Evolutionary conservation across 345 rosid species (phyloP).

Genomic region (Theobroma cacao): DNA sequence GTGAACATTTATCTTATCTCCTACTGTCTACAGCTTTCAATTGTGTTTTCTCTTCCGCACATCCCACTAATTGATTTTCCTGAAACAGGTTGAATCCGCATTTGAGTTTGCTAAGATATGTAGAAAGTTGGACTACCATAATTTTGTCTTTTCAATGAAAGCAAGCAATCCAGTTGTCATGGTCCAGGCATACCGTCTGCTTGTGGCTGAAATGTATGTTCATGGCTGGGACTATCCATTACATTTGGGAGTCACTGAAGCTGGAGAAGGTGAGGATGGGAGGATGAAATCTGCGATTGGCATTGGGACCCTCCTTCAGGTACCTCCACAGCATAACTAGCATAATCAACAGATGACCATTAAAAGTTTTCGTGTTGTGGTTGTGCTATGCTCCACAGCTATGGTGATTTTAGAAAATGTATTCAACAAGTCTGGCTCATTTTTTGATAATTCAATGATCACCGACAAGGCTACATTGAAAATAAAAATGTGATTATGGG

Average conservation of each 20-base stretch:
- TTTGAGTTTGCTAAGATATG: constrained; percentile 98
- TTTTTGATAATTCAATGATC: neutral
- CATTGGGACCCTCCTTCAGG: constrained; percentile 97
- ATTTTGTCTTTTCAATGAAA: constrained; percentile 98
- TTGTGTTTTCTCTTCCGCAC: constrained; percentile 15
- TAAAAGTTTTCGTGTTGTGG: neutral
- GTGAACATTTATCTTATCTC: constrained; percentile 35
- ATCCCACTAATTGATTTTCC: constrained; percentile 22
- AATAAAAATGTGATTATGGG: neutral
- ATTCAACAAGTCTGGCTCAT: neutral
- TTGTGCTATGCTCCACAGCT: neutral
- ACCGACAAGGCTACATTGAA: neutral
- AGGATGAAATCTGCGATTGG: constrained; percentile 99
- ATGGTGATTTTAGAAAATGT: constrained; percentile 1
- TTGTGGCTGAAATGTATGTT: constrained; percentile 93
- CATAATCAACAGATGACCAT: neutral
- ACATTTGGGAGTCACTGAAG: constrained; percentile 98
- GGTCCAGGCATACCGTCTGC: constrained; percentile 98
- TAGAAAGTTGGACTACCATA: constrained; percentile 88
- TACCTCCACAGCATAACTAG: constrained; percentile 22
- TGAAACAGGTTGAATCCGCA: constrained; percentile 91
- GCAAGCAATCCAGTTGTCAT: constrained; percentile 98
- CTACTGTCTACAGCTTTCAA: constrained; percentile 11
- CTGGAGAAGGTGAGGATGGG: constrained; percentile 99
- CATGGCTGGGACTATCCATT: constrained; percentile 98